Evolutionary conservation across 192 early-diverging fungal genomes (phyloP).

Genomic region (Coemansia sp.): DNA sequence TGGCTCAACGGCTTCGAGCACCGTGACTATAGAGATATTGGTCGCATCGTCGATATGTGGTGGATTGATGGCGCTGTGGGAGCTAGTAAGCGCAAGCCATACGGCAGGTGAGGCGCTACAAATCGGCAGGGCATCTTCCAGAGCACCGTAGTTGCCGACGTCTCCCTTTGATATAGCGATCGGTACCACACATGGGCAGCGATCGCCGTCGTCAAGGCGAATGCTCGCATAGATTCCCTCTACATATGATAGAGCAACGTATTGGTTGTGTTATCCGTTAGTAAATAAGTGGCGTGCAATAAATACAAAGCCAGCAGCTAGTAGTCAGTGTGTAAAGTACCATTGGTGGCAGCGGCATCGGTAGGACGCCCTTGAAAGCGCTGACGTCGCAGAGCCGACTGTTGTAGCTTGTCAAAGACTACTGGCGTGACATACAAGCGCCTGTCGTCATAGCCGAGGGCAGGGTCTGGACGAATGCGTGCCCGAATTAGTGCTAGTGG

Average conservation of each 20-base stretch:
- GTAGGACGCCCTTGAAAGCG: neutral
- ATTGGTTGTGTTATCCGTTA: neutral
- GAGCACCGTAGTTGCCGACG: neutral
- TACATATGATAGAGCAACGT: neutral
- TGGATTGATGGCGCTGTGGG: neutral
- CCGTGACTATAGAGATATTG: neutral
- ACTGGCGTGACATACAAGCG: slow-evolving; percentile 13
- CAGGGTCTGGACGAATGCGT: slow-evolving; percentile 17
- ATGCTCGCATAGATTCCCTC: slow-evolving; percentile 12
- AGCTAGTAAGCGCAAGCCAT: slow-evolving; percentile 18
- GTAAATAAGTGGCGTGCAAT: neutral
- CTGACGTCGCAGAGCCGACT: slow-evolving; percentile 16
- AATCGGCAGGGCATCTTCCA: neutral
- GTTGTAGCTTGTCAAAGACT: slow-evolving; percentile 11
- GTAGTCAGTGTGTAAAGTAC: neutral
- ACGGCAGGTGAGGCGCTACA: slow-evolving; percentile 11
- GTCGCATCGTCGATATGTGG: neutral
- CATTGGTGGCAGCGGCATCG: neutral
- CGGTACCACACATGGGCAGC: slow-evolving; percentile 8
- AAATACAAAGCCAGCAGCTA: neutral
- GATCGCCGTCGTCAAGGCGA: neutral
- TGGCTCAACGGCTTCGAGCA: slow-evolving; percentile 25
- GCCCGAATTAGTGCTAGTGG: slow-evolving; percentile 37
- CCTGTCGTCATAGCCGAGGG: neutral
- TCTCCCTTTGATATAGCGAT: neutral